These are phyloP conservation scores for Chrysosporium keratinophilum DNA, from an alignment of 2,329 filamentous ascomycete genomes.

Conservation along the genomic window DNA sequence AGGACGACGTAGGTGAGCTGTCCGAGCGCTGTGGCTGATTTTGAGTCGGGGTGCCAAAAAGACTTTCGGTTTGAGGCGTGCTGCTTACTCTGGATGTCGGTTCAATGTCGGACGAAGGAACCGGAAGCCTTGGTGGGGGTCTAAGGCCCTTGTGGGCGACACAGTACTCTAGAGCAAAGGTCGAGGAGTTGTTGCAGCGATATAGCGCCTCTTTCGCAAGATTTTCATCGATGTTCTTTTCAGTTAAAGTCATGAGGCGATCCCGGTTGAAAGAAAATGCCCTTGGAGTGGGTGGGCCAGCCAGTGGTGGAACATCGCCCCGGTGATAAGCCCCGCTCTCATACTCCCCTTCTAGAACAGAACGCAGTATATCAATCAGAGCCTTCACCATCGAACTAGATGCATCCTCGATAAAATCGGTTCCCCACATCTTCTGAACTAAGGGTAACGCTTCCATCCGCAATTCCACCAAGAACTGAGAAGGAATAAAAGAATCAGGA, in stretches of 20 bases:
- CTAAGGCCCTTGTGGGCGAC: slow-evolving; percentile 49
- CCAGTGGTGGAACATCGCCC: slow-evolving; percentile 47
- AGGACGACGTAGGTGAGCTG: slow-evolving; percentile 1
- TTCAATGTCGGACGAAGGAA: slow-evolving; percentile 50
- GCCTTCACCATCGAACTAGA: slow-evolving; percentile 65
- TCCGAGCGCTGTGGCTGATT: neutral
- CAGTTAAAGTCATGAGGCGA: slow-evolving; percentile 35
- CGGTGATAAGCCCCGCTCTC: slow-evolving; percentile 57
- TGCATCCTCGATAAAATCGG: slow-evolving; percentile 69
- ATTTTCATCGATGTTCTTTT: slow-evolving; percentile 46
- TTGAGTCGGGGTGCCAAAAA: slow-evolving; percentile 9
- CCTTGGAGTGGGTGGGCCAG: slow-evolving; percentile 39
- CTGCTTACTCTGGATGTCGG: slow-evolving; percentile 17
- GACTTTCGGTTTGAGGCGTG: slow-evolving; percentile 11
- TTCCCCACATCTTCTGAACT: slow-evolving; percentile 73
- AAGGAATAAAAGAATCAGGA: slow-evolving; percentile 52
- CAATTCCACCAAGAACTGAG: slow-evolving; percentile 78
- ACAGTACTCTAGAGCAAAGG: slow-evolving; percentile 63
- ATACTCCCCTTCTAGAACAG: slow-evolving; percentile 63
- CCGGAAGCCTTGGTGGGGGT: slow-evolving; percentile 54
- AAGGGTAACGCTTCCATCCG: slow-evolving; percentile 69
- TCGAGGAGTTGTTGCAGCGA: slow-evolving; percentile 59
- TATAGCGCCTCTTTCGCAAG: slow-evolving; percentile 72
- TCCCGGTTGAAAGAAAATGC: slow-evolving; percentile 45
- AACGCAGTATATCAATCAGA: slow-evolving; percentile 72